Conservation (phyloP, 2,329 filamentous ascomycete genomes). For the Colletotrichum karsti region DNA sequence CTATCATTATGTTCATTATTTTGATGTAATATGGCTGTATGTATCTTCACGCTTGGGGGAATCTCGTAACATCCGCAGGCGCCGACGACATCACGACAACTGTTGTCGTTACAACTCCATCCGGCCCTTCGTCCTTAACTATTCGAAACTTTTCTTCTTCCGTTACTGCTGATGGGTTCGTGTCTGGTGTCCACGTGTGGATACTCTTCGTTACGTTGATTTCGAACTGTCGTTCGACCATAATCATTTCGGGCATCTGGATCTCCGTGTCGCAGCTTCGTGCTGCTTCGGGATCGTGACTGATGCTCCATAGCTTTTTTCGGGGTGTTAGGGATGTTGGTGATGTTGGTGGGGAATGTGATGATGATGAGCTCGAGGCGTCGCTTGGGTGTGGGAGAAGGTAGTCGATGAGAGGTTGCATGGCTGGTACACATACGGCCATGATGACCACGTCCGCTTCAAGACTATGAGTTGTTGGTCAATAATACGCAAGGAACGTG, state of each 20-base stretch:
- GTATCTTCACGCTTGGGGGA: background rate
- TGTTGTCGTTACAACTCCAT: slow-evolving; percentile 10
- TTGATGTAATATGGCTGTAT: background rate
- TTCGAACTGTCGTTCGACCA: slow-evolving; percentile 11
- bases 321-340: background rate
- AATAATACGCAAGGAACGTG: rapidly evolving
- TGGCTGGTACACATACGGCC: slow-evolving; percentile 42
- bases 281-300: background rate
- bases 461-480: slow-evolving; percentile 32
- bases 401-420: slow-evolving; percentile 37
- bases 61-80: slow-evolving; percentile 1
- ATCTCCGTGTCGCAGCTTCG: background rate
- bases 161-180: background rate
- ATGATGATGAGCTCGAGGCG: background rate
- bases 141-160: slow-evolving; percentile 6
- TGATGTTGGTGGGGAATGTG: background rate
- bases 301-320: background rate
- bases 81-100: slow-evolving; percentile 17
- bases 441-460: slow-evolving; percentile 44
- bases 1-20: background rate
- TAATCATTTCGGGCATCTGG: slow-evolving; percentile 7
- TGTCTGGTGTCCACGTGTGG: background rate
- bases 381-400: slow-evolving; percentile 1
- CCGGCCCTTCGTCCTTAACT: slow-evolving; percentile 4
- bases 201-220: slow-evolving; percentile 1